phyloP scores from a whole-genome alignment of 305 asterid genomes.

The Fraxinus xanthoxyloides region DNA sequence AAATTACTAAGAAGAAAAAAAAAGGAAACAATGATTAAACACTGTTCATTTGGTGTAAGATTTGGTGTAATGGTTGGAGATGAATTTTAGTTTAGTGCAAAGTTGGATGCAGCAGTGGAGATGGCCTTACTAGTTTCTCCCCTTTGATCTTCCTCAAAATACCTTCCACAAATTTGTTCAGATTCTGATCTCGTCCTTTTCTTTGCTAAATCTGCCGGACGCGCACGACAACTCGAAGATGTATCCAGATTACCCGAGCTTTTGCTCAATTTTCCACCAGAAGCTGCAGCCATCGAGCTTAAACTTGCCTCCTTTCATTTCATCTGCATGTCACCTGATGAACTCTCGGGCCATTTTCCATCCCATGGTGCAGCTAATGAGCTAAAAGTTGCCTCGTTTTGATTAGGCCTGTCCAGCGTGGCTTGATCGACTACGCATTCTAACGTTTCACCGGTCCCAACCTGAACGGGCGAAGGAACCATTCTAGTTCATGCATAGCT shows the following conservation, averaged over 20 bases:
- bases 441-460: constrained; percentile 37
- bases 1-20: no score
- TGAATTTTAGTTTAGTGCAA: no score
- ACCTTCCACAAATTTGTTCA: constrained; percentile 18
- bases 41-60: no score
- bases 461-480: background rate
- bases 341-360: constrained; percentile 4
- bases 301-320: background rate
- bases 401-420: background rate
- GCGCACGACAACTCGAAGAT: background rate
- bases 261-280: constrained; percentile 20
- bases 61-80: no score
- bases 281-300: background rate
- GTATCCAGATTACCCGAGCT: background rate
- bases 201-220: constrained; percentile 10
- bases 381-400: background rate
- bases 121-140: constrained; percentile 22
- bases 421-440: constrained; percentile 66
- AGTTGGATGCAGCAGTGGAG: no score
- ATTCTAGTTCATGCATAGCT: constrained; percentile 33
- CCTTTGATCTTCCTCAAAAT: constrained; percentile 4
- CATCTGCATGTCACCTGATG: constrained; percentile 2
- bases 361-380: background rate
- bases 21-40: no score
- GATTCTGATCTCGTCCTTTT: constrained; percentile 40